Base-by-base conservation (phyloP, 1,284 basidiomycete species). In the Nidula niveotomentosa region DNA sequence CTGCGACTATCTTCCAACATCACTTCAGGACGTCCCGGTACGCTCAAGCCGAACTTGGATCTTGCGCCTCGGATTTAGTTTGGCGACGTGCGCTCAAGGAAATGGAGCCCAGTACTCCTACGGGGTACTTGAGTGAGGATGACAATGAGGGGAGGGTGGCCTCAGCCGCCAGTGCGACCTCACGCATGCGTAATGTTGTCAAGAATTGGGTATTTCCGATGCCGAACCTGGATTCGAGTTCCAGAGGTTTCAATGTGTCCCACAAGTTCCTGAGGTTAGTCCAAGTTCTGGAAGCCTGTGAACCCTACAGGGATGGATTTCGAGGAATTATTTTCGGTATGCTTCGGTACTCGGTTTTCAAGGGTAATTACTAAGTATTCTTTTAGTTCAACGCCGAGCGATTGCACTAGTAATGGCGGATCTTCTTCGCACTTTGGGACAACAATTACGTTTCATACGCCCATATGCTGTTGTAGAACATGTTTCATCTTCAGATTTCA, bases 241-340 rank as follows among this genome's bases (percentile, higher is more conserved):
- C 86, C 3, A 67, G 70, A 51, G 74, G 77, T 6, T 84, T 81
- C 64, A 90, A 90, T 60, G 76, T 88, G 12, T 81, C 83, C 0
- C 79, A 81, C 1, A 90, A 91, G 58, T 82, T 90, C 53, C 63
- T 77, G 36, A 79, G 76, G 59, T 63, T 91, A 13, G 69, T 86
- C 3, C 76, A 88, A 53, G 66, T 83, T 47, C 69, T 91, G 46
- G 77, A 77, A 51, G 73, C 78, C 3, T 86, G 79, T 62, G 71
- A 76, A 53, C 67, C 74, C 12, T 74, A 80, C 43, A 81, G 79
- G 6, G 76, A 80, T 50, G 61, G 65, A 1, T 90, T 91, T 62
- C 79, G 86, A 45, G 85, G 81, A 10, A 75, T 91, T 34, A 66
- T 91, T 33, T 78, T 89, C 60, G 88, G 90, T 89, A 56, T 50